Evolutionary conservation across 2,329 filamentous ascomycete species (phyloP).

Genomic region (Paecilomyces fulvus): DNA sequence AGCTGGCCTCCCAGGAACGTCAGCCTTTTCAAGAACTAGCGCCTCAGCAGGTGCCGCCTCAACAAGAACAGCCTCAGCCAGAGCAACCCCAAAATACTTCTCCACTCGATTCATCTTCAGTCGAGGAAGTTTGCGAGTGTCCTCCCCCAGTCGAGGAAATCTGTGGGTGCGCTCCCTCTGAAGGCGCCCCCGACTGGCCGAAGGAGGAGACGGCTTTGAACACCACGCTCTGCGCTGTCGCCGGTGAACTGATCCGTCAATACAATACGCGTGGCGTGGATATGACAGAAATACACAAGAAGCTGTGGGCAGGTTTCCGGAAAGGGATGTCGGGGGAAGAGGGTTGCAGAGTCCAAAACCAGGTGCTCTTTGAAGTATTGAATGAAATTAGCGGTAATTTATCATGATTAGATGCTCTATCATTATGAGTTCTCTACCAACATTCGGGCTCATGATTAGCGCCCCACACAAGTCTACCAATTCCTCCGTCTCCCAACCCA

Average conservation of each 20-base stretch:
- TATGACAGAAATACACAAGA: conserved; percentile 26
- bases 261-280: conserved; percentile 29
- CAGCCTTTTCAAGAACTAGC: background rate
- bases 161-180: background rate
- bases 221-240: conserved; percentile 30
- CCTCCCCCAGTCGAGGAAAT: conserved; percentile 5
- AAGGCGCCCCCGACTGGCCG: conserved; percentile 7
- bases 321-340: conserved; percentile 16
- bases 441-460: background rate
- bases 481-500: conserved; percentile 26
- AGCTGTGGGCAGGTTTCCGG: conserved; percentile 26
- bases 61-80: background rate
- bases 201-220: conserved; percentile 19
- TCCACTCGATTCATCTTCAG: background rate
- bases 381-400: conserved; percentile 26
- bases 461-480: conserved; percentile 4
- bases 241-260: conserved; percentile 28
- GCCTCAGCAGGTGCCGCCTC: background rate
- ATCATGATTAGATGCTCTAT: background rate
- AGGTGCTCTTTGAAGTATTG: conserved; percentile 34
- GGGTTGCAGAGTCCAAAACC: conserved; percentile 31
- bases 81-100: background rate
- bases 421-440: background rate
- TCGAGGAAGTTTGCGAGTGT: conserved; percentile 17
- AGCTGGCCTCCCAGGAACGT: background rate